Conservation (phyloP, 805 yeast genomes). For the Cyberlindnera suaveolens region DNA sequence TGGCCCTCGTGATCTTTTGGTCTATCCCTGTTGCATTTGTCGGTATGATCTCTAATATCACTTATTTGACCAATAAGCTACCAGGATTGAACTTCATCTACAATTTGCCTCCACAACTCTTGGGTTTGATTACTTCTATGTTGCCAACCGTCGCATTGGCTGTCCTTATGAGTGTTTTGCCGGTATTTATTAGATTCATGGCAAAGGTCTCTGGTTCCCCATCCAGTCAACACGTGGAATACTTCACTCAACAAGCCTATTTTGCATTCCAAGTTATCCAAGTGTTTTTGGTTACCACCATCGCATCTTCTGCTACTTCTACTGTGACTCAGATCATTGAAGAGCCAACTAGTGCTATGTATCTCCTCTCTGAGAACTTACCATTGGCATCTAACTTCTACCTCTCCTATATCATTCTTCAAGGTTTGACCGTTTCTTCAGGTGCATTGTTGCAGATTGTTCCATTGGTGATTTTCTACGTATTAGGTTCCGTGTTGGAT, state of each 20-base stretch:
- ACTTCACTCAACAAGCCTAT: conserved; percentile 59
- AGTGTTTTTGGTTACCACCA: conserved; percentile 63
- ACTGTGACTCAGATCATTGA: conserved; percentile 56
- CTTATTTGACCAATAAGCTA: conserved; percentile 51
- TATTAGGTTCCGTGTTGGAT: conserved; percentile 53
- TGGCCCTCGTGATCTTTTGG: conserved; percentile 60
- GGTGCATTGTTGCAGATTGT: conserved; percentile 60
- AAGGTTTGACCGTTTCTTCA: conserved; percentile 61
- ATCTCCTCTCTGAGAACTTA: conserved; percentile 54
- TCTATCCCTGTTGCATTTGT: conserved; percentile 75
- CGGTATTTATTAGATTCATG: conserved; percentile 57
- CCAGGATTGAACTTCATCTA: conserved; percentile 52
- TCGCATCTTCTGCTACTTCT: conserved; percentile 67
- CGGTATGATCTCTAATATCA: conserved; percentile 65
- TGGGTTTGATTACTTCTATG: conserved; percentile 63
- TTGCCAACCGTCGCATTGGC: conserved; percentile 64
- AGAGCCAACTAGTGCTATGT: conserved; percentile 53
- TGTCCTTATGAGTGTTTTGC: conserved; percentile 58
- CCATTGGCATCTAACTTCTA: conserved; percentile 73
- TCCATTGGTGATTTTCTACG: conserved; percentile 51
- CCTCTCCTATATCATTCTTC: conserved; percentile 60
- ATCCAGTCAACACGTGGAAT: conserved; percentile 51
- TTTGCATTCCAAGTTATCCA: conserved; percentile 68
- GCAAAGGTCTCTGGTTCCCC: conserved; percentile 55
- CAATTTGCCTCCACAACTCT: conserved; percentile 43